phyloP scores from a whole-genome alignment of 192 early-diverging fungal species.

The Dimargaris xerosporica region DNA sequence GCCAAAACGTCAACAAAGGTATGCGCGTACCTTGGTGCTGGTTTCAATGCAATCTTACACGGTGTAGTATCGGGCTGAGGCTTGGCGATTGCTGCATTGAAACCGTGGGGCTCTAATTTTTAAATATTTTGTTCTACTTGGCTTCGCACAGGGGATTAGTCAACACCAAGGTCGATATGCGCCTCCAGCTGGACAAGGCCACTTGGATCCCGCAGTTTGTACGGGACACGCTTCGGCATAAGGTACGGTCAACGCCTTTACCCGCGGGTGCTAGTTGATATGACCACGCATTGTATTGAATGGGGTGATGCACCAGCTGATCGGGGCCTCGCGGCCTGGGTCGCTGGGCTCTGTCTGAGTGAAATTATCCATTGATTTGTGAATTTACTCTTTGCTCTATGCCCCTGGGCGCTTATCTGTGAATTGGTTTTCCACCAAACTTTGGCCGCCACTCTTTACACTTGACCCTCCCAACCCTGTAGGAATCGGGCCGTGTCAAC shows the following conservation, averaged over 20 bases:
- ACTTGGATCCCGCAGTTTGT: conserved; percentile 63
- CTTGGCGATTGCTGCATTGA: not conserved
- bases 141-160: conserved; percentile 22
- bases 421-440: no score
- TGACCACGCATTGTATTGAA: not conserved
- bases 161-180: conserved; percentile 73
- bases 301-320: conserved; percentile 5
- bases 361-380: not conserved
- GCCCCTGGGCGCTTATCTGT: not conserved
- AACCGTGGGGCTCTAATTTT: not conserved
- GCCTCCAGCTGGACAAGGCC: conserved; percentile 46
- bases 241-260: conserved; percentile 17
- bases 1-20: conserved; percentile 91
- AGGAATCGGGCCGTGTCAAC: conserved; percentile 42
- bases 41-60: not conserved
- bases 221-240: conserved; percentile 33
- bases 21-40: conserved; percentile 1
- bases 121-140: not conserved
- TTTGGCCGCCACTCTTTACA: no score
- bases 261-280: no score
- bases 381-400: conserved; percentile 5
- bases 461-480: no score
- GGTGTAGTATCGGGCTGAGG: not conserved
- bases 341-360: not conserved
- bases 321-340: not conserved